A percentile compares a stretch with the other conserved stretches of the same genome.
Conservation (phyloP, 768 basidiomycete genomes). For the Lanmaoa pseudosensibilis region DNA sequence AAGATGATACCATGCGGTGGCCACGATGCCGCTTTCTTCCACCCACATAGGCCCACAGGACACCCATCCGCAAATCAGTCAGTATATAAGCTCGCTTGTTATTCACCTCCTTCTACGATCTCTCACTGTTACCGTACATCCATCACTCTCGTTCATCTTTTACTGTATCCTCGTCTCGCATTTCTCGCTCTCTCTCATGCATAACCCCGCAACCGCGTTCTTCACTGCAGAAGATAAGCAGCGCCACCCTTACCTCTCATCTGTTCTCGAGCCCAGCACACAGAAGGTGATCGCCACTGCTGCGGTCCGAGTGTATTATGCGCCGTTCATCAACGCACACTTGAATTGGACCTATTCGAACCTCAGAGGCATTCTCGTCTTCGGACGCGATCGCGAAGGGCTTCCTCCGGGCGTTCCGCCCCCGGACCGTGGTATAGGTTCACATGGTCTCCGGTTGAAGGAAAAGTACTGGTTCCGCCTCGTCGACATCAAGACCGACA, state of each 20-base stretch:
- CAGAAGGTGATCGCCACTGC: constrained; percentile 55
- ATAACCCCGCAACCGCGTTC: constrained; percentile 32
- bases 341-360: constrained; percentile 61
- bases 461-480: constrained; percentile 64
- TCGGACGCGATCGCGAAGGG: constrained; percentile 40
- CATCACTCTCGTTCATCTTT: constrained; percentile 20
- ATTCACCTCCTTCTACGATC: constrained; percentile 12
- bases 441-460: constrained; percentile 29
- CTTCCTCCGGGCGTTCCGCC: constrained; percentile 23
- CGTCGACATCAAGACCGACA: constrained; percentile 53
- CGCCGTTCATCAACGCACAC: constrained; percentile 46
- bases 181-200: constrained; percentile 23
- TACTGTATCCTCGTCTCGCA: constrained; percentile 3
- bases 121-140: constrained; percentile 15
- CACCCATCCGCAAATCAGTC: constrained; percentile 27
- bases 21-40: constrained; percentile 38
- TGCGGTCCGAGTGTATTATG: constrained; percentile 60
- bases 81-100: constrained; percentile 32
- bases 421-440: constrained; percentile 18
- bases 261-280: constrained; percentile 38
- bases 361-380: constrained; percentile 59
- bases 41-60: constrained; percentile 23
- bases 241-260: constrained; percentile 39
- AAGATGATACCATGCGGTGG: constrained; percentile 32
- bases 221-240: constrained; percentile 40